A percentile compares a stretch with the other conserved stretches of the same genome.
Evolutionary conservation across 2,329 filamentous ascomycete genomes (phyloP).

Genomic region (Claviceps sp.): DNA sequence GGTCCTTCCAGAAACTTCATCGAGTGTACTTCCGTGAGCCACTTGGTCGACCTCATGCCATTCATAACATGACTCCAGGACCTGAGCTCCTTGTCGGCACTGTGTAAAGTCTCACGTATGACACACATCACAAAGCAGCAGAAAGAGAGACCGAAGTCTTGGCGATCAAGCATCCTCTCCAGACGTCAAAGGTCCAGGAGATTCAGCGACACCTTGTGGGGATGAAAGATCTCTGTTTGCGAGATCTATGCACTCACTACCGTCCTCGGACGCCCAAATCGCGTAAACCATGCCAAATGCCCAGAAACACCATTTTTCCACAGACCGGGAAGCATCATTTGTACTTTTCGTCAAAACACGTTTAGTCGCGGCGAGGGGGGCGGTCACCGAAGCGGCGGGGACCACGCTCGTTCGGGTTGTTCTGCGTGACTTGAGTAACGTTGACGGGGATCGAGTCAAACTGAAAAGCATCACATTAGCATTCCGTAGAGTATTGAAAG

Average conservation of each 20-base stretch:
- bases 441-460: conserved; percentile 98
- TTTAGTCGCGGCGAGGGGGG: conserved; percentile 22
- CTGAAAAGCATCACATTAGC: conserved; percentile 33
- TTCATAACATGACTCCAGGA: too few species aligned
- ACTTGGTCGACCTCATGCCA: too few species aligned
- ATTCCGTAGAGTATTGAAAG: not conserved
- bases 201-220: conserved; percentile 84
- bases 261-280: conserved; percentile 44
- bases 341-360: not conserved
- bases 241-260: conserved; percentile 46
- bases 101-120: not conserved
- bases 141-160: conserved; percentile 21
- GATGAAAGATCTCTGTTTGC: conserved; percentile 41
- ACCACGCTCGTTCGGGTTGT: conserved; percentile 69
- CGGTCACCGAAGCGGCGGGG: conserved; percentile 65
- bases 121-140: not conserved
- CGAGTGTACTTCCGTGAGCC: too few species aligned
- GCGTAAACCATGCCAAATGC: conserved; percentile 30
- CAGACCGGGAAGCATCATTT: conserved; percentile 9
- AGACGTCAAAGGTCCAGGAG: conserved; percentile 30
- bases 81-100: not conserved
- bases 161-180: conserved; percentile 89
- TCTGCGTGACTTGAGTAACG: conserved; percentile 79
- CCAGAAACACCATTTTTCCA: conserved; percentile 25
- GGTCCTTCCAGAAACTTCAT: too few species aligned